phyloP scores from a whole-genome alignment of 306 rosid species.

The Malus orientalis region DNA sequence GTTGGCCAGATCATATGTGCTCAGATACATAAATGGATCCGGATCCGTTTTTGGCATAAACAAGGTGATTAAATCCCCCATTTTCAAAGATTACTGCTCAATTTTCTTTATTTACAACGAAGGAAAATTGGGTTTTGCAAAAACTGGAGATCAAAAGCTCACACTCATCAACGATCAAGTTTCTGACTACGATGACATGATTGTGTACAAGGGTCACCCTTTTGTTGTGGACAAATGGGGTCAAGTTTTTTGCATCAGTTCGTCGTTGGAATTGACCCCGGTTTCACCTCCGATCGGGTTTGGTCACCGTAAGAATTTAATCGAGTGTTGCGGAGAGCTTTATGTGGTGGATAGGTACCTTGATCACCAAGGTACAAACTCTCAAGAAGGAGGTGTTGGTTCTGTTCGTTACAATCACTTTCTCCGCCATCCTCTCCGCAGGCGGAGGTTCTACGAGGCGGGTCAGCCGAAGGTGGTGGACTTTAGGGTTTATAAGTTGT shows the following conservation, averaged over 20 bases:
- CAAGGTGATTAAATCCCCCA: conserved; percentile 43
- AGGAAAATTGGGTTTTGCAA: conserved; percentile 45
- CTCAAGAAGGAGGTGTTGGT: neutral
- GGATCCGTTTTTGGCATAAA: conserved; percentile 6
- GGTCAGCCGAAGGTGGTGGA: conserved; percentile 15
- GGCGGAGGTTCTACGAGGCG: neutral
- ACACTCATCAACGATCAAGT: conserved; percentile 32
- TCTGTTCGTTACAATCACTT: neutral
- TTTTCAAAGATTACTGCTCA: conserved; percentile 17
- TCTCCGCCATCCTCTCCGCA: neutral
- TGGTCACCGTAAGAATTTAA: conserved; percentile 58
- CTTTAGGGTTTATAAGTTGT: conserved; percentile 42
- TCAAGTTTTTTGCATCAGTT: conserved; percentile 48
- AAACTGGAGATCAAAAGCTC: conserved; percentile 32
- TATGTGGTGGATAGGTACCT: conserved; percentile 54
- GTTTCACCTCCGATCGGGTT: conserved; percentile 51
- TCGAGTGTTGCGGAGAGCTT: conserved; percentile 59
- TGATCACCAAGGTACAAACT: neutral
- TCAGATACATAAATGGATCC: neutral
- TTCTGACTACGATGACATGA: conserved; percentile 49
- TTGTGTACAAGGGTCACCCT: conserved; percentile 38
- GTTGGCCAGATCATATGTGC: conserved; percentile 9
- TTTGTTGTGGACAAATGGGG: conserved; percentile 68
- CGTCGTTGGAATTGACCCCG: conserved; percentile 34
- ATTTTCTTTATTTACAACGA: conserved; percentile 26